These are phyloP conservation scores for Aspergillus carlsbadensis DNA, from an alignment of 495 filamentous ascomycete genomes.

Conservation along the genomic window DNA sequence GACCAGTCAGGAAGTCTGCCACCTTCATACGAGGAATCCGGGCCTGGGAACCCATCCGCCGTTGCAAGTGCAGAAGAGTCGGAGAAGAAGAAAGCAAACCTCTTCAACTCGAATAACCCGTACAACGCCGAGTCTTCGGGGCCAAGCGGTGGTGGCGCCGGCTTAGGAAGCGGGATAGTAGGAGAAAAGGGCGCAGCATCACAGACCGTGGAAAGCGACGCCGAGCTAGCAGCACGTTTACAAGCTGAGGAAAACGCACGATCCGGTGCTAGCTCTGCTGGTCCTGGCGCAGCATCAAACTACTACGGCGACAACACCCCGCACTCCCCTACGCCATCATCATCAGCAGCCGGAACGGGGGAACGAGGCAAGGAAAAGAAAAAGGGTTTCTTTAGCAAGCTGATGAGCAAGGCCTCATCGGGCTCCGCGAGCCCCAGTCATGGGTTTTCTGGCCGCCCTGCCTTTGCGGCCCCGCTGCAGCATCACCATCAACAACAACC, in stretches of 20 bases:
- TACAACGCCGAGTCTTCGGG: conserved; percentile 33
- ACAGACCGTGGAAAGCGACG: conserved; percentile 63
- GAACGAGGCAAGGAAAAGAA: conserved; percentile 14
- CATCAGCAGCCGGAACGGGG: neutral
- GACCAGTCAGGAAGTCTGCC: conserved; percentile 39
- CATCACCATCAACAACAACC: conserved; percentile 28
- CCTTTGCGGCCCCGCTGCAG: conserved; percentile 29
- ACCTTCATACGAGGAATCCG: conserved; percentile 59
- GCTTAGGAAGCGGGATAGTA: neutral
- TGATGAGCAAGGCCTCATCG: conserved; percentile 40
- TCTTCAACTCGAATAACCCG: conserved; percentile 60
- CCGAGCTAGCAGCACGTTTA: conserved; percentile 68
- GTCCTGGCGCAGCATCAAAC: conserved; percentile 36
- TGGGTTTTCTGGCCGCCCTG: neutral
- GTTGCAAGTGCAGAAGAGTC: conserved; percentile 46
- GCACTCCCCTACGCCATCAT: conserved; percentile 23
- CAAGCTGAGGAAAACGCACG: conserved; percentile 81
- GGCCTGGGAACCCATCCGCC: conserved; percentile 32
- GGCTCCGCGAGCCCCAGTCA: neutral
- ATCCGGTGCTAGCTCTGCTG: conserved; percentile 16
- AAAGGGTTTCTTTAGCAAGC: conserved; percentile 44
- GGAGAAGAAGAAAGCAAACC: conserved; percentile 52
- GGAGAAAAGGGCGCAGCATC: conserved; percentile 14
- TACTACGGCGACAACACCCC: conserved; percentile 42
- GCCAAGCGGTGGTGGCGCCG: neutral